Conservation (phyloP, 192 early-diverging fungal genomes). For the Lunasporangiospora selenospora region DNA sequence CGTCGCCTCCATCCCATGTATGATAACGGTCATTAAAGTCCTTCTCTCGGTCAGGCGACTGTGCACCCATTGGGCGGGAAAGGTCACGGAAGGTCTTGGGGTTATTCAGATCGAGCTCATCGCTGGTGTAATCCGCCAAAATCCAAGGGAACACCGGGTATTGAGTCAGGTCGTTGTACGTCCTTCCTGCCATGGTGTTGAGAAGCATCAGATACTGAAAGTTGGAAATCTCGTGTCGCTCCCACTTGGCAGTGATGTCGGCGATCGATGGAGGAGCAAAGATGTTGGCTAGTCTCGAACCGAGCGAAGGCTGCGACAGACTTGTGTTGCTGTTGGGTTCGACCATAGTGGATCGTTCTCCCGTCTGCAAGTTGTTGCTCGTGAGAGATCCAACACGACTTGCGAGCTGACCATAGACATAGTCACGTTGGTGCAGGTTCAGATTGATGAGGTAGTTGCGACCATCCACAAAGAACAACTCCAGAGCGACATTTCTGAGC, state of each 20-base stretch:
- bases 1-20: slow-evolving; percentile 64
- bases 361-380: slow-evolving; percentile 56
- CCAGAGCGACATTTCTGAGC: slow-evolving; percentile 73
- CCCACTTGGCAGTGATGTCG: slow-evolving; percentile 83
- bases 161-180: slow-evolving; percentile 91
- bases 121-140: slow-evolving; percentile 78
- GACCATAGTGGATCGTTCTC: slow-evolving; percentile 44
- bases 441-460: slow-evolving; percentile 80
- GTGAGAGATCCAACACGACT: slow-evolving; percentile 59
- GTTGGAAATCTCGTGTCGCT: slow-evolving; percentile 86
- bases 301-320: slow-evolving; percentile 46
- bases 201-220: slow-evolving; percentile 97
- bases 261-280: slow-evolving; percentile 67
- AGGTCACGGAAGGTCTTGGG: slow-evolving; percentile 87
- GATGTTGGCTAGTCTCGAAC: slow-evolving; percentile 63
- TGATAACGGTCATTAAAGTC: slow-evolving; percentile 71
- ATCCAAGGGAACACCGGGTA: slow-evolving; percentile 99
- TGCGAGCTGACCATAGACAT: slow-evolving; percentile 66
- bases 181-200: slow-evolving; percentile 87
- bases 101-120: slow-evolving; percentile 80
- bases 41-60: slow-evolving; percentile 68
- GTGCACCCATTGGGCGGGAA: slow-evolving; percentile 90
- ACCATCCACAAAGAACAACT: slow-evolving; percentile 82
- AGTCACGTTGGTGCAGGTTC: slow-evolving; percentile 65
- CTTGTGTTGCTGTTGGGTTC: slow-evolving; percentile 40